Base-by-base conservation (phyloP, 352 stramenopile species). In the Phytopythium litorale region DNA sequence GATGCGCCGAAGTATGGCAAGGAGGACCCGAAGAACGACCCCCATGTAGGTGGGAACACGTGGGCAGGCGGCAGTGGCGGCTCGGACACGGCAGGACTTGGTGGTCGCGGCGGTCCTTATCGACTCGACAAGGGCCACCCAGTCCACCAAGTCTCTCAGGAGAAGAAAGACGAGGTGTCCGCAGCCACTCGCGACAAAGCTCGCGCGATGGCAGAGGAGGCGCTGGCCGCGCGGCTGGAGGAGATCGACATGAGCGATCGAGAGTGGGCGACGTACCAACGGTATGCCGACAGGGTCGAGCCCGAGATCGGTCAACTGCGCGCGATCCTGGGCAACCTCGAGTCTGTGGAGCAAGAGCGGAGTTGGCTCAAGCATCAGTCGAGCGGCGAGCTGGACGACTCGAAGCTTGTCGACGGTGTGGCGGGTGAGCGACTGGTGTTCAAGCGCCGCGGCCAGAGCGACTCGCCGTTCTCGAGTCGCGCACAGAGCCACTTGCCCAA, bases 381-480 rank as follows among this genome's bases (percentile, higher is more conserved):
- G 23, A 87, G 82, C 52, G 95, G 96, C n/a, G 96, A 99, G 59
- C 66, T 98, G n/a, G 96, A 99, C 61, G 96, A 99, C 64, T 77
- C 84, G 11, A 97, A 96, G 68, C 78, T 99, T 19, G 92, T 99
- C 23, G 96, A 99, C 70, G 88, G 86, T 23, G 70, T 98, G 40
- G 87, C 91, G 30, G 96, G 96, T 28, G 94, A 98, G 48, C 86
- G 83, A 1, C 75, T 97, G 35, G 85, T 99, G 33, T 98, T 97
- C 68, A 98, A 98, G 65, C 79, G 88, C 16, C 86, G 96, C 18
- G 94, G 93, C 1, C 78, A 79, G 38, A 84, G 79, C 45, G 78
- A 96, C 37, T 79, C 76, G 21, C 70, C 75, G 18, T 81, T 85
- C 49, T 53, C 66, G 15, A 62, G 57, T n/a, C 50, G 70, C 19